Base-by-base conservation (phyloP, 2,329 filamentous ascomycete species). In the Bertia moriformis region DNA sequence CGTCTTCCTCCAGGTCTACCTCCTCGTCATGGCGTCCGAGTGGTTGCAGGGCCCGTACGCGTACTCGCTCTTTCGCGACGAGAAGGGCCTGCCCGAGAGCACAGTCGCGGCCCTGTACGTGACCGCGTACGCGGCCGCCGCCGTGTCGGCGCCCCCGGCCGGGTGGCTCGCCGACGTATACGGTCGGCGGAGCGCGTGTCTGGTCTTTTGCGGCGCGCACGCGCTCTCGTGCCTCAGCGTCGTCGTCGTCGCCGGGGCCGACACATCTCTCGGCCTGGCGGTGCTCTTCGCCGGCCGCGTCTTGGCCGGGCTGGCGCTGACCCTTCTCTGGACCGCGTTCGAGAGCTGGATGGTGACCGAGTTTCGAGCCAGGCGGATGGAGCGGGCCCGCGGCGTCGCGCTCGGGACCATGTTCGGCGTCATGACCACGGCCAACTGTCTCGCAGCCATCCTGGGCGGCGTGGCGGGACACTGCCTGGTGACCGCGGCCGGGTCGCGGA, bases 291-390 rank as follows among this genome's bases (percentile, higher is more conserved):
- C 61, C 1, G 73, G 73, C 12, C 60, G 73, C 38, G 51, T 69
- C 1, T 59, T 74, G 3, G 70, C 69, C 17, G 73, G 73, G 0
- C 43, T 76, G 36, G 66, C 63, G 19, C 69, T 70, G 22, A 73
- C 69, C 18, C 51, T 77, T 30, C 58, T 77, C 19, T 76, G 71
- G 56, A 71, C 63, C 33, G 67, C 65, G 4, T 75, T 76, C 44
- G 71, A 78, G 51, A 71, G 67, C 46, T 78, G 72, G 71, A 69
- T 77, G 59, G 65, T 77, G 19, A 63, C 67, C 3, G 69, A 73
- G 48, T 72, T 65, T 46, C 65, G 70, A 38, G 55, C 58, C 32
- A 54, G 63, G 18, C 59, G 58, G 12, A 45, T 71, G 4, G 58
- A 61, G 32, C 53, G 55, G 19, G 52, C 52, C 13, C 37, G 46